These are phyloP conservation scores for Gracilaria caudata DNA, from an alignment of 23 red algal genomes.

Conservation along the genomic window DNA sequence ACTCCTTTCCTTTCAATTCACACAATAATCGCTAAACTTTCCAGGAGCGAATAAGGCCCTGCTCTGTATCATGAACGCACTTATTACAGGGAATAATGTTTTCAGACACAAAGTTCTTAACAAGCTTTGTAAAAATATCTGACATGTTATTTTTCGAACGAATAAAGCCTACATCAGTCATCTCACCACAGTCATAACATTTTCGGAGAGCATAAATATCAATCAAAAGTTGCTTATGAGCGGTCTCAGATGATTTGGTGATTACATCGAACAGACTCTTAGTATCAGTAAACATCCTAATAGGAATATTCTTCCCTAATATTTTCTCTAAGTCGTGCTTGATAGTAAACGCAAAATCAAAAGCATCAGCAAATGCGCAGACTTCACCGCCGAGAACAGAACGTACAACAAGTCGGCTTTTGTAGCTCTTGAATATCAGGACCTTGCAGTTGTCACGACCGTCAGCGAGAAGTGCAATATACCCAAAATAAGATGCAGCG, in stretches of 20 bases:
- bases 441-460: not conserved
- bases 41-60: too few relatives aligned
- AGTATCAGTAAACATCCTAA: not conserved
- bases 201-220: not conserved
- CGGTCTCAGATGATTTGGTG: not conserved
- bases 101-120: too few relatives aligned
- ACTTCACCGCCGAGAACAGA: too few relatives aligned
- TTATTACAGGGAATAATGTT: too few relatives aligned
- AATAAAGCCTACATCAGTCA: not conserved
- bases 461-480: slow-evolving; percentile 5
- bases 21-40: too few relatives aligned
- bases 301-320: not conserved
- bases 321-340: not conserved
- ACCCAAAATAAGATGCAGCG: not conserved
- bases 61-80: too few relatives aligned
- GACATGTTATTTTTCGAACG: not conserved
- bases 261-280: slow-evolving; percentile 4
- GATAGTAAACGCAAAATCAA: not conserved
- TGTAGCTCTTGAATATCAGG: too few relatives aligned
- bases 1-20: too few relatives aligned
- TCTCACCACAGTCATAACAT: not conserved
- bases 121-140: not conserved
- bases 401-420: too few relatives aligned
- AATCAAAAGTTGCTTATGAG: not conserved
- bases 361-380: not conserved